Evolutionary conservation across 176 grass and related monocot species (phyloP).

Genomic region (Phoenix dactylifera): DNA sequence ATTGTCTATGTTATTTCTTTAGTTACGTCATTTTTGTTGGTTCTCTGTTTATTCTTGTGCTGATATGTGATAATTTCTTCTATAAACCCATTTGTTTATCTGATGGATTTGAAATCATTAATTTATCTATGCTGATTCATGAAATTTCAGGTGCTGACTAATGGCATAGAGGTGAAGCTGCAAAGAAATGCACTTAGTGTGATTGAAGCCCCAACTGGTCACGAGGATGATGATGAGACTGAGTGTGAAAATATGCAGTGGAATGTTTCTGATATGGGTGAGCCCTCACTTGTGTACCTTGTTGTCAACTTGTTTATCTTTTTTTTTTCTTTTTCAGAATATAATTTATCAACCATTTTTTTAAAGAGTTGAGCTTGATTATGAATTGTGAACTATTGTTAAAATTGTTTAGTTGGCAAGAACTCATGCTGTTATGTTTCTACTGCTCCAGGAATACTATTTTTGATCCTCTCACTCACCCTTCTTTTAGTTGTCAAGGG

Average conservation of each 20-base stretch:
- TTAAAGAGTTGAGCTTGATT: background rate
- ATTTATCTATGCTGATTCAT: background rate
- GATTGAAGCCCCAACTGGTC: background rate
- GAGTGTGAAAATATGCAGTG: conserved; percentile 1
- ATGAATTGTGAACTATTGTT: background rate
- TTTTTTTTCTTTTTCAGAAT: background rate
- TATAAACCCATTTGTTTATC: too few species aligned
- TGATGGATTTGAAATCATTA: too few species aligned
- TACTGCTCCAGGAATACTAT: too few species aligned
- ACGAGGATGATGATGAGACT: background rate
- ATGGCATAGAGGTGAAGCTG: conserved; percentile 5
- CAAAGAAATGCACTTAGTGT: conserved; percentile 3
- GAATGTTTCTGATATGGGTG: conserved; percentile 2
- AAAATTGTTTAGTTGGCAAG: background rate
- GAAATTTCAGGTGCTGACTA: conserved; percentile 4
- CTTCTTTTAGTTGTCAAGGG: too few species aligned
- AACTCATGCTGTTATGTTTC: too few species aligned
- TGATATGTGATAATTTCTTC: too few species aligned
- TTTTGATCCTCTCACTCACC: too few species aligned
- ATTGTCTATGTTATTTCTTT: too few species aligned
- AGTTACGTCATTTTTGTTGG: too few species aligned
- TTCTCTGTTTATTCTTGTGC: too few species aligned
- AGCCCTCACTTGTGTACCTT: background rate
- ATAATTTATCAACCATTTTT: background rate
- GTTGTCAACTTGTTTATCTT: background rate